phyloP scores from a whole-genome alignment of 257 asterid species.

The Fraxinus cuspidata region DNA sequence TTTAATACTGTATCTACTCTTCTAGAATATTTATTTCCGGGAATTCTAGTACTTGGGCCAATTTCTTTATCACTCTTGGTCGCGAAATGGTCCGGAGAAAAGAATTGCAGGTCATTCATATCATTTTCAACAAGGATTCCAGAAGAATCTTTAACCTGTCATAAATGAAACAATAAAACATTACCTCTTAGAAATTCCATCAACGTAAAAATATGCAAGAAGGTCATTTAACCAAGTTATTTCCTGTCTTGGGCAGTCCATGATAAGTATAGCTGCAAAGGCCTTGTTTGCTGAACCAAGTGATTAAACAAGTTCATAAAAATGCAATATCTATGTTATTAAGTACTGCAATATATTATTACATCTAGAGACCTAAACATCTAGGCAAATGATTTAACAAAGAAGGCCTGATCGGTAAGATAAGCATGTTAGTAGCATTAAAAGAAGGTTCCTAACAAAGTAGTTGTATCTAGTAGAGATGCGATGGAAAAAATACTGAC shows the following conservation, averaged over 20 bases:
- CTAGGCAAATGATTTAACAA: background rate
- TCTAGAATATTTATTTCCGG: conserved; percentile 40
- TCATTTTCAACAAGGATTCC: conserved; percentile 62
- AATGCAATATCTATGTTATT: conserved; percentile 1
- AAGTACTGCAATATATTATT: background rate
- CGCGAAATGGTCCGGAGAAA: conserved; percentile 66
- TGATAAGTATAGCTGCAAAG: background rate
- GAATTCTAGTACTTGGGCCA: conserved; percentile 41
- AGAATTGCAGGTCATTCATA: conserved; percentile 45
- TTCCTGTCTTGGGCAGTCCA: conserved; percentile 6
- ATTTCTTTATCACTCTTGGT: conserved; percentile 43
- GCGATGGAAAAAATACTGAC: conserved; percentile 45
- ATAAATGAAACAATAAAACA: conserved; percentile 18
- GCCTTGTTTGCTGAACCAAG: background rate
- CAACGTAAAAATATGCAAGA: background rate
- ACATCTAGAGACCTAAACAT: conserved; percentile 15
- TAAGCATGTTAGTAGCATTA: conserved; percentile 3
- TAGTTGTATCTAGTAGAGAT: conserved; percentile 16
- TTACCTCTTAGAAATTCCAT: conserved; percentile 13
- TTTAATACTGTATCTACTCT: conserved; percentile 49
- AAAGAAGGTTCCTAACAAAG: conserved; percentile 6
- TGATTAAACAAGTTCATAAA: conserved; percentile 8
- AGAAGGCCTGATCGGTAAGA: background rate
- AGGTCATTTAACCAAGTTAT: background rate
- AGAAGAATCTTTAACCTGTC: conserved; percentile 51